A percentile compares a stretch with the other conserved stretches of the same genome.
Conservation (phyloP, 2,329 filamentous ascomycete genomes). For the Xenoacremonium recifei region DNA sequence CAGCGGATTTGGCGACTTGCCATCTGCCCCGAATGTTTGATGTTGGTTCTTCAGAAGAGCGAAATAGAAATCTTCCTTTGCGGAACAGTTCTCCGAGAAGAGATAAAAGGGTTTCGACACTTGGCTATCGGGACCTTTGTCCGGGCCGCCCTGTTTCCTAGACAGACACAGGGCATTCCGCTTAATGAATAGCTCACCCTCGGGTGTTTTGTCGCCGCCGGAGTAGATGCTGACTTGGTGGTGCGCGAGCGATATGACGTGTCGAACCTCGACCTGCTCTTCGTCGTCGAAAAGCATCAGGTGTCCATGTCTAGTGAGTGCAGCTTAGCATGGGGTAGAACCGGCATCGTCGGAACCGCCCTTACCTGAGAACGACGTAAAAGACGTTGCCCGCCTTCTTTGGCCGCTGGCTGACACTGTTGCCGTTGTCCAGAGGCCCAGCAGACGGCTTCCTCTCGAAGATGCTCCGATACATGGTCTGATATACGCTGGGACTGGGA, state of each 20-base stretch:
- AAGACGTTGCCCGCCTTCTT: conserved; percentile 82
- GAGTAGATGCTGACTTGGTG: conserved; percentile 84
- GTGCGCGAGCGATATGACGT: conserved; percentile 90
- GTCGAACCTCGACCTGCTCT: conserved; percentile 91
- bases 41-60: conserved; percentile 84
- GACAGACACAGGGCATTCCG: conserved; percentile 82
- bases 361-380: conserved; percentile 83
- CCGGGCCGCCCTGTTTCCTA: conserved; percentile 57
- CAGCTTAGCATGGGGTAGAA: conserved; percentile 10
- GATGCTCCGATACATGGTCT: conserved; percentile 95
- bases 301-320: conserved; percentile 71
- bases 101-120: conserved; percentile 83
- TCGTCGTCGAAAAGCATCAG: conserved; percentile 97
- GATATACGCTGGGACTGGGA: conserved; percentile 91
- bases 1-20: conserved; percentile 64
- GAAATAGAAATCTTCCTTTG: conserved; percentile 98
- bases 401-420: conserved; percentile 49
- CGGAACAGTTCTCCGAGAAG: conserved; percentile 92
- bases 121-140: conserved; percentile 53
- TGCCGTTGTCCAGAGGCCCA: conserved; percentile 47
- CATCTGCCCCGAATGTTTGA: conserved; percentile 56
- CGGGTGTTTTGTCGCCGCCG: conserved; percentile 73
- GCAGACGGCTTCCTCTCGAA: conserved; percentile 72
- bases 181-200: conserved; percentile 95
- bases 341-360: conserved; percentile 7